phyloP scores from a whole-genome alignment of 2,329 filamentous ascomycete genomes.

The Cadophora malorum region DNA sequence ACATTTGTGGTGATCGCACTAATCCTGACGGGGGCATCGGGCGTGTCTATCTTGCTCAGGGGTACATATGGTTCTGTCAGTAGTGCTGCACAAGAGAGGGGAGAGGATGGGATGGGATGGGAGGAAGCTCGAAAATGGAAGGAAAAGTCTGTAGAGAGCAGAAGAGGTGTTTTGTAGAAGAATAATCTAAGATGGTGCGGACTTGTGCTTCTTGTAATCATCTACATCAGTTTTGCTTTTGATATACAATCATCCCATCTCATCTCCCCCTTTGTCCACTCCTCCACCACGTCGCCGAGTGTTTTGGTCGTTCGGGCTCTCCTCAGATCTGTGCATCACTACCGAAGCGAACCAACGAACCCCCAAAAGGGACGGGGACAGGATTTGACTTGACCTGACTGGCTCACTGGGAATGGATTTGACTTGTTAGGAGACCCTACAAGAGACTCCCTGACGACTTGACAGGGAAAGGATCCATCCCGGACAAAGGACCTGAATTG shows the following conservation, averaged over 20 bases:
- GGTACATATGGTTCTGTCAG: slow-evolving; percentile 1
- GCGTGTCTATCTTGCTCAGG: slow-evolving; percentile 11
- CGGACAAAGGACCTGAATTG: not conserved
- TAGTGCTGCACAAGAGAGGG: slow-evolving; percentile 4
- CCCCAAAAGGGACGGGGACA: not conserved
- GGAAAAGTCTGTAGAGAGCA: not conserved
- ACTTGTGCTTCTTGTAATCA: not conserved
- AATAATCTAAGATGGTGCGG: not conserved
- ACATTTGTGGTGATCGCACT: slow-evolving; percentile 16
- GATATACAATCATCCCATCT: not conserved
- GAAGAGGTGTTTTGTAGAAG: not conserved
- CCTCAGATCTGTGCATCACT: slow-evolving; percentile 10
- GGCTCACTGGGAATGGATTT: not conserved
- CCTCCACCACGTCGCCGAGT: slow-evolving; percentile 6
- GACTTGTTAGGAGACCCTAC: not conserved
- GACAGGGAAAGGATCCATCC: not conserved
- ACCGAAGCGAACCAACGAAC: slow-evolving; percentile 3
- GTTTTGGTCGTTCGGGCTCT: slow-evolving; percentile 5
- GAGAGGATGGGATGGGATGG: not conserved
- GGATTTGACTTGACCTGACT: not conserved
- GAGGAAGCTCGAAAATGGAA: slow-evolving; percentile 1
- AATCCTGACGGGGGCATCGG: not conserved
- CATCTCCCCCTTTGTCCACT: not conserved
- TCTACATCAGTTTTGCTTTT: not conserved
- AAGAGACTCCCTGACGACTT: not conserved